Evolutionary conservation across 1,284 basidiomycete species (phyloP).

Genomic region (Moesziomyces sp.): DNA sequence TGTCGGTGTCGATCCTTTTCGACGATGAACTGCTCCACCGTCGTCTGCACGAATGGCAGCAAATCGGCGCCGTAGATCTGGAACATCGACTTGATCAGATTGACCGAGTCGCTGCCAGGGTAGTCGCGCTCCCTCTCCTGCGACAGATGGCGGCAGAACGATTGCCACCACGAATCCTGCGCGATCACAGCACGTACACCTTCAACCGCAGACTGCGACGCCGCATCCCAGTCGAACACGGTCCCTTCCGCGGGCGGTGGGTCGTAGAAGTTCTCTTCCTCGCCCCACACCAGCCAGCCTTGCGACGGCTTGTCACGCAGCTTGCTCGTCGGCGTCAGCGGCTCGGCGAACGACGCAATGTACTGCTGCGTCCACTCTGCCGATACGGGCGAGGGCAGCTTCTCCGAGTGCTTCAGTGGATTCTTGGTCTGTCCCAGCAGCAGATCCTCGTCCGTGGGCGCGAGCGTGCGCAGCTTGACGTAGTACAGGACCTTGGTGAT

Average conservation of each 20-base stretch:
- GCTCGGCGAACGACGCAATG: constrained; percentile 70
- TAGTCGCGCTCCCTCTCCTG: constrained; percentile 65
- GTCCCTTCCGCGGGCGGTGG: constrained; percentile 71
- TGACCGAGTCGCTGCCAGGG: constrained; percentile 68
- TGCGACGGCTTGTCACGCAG: constrained; percentile 83
- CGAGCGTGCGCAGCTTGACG: constrained; percentile 86
- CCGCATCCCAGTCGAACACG: constrained; percentile 76
- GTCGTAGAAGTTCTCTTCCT: constrained; percentile 78
- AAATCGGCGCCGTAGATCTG: constrained; percentile 73
- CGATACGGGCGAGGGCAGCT: constrained; percentile 54
- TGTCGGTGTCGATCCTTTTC: constrained; percentile 86
- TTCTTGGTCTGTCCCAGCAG: constrained; percentile 84
- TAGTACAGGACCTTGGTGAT: constrained; percentile 80
- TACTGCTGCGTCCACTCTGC: constrained; percentile 74
- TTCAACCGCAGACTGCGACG: constrained; percentile 74
- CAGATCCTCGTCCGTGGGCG: constrained; percentile 76
- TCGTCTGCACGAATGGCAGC: constrained; percentile 73
- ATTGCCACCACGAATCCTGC: constrained; percentile 74
- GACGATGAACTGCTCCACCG: constrained; percentile 76
- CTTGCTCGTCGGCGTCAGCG: constrained; percentile 67
- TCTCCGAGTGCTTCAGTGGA: constrained; percentile 73
- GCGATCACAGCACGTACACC: constrained; percentile 73
- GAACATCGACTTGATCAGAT: constrained; percentile 71
- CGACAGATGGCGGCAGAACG: constrained; percentile 65
- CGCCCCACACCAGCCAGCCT: constrained; percentile 87